phyloP scores from a whole-genome alignment of 148 eudicot genomes.

The Diospyros lotus region DNA sequence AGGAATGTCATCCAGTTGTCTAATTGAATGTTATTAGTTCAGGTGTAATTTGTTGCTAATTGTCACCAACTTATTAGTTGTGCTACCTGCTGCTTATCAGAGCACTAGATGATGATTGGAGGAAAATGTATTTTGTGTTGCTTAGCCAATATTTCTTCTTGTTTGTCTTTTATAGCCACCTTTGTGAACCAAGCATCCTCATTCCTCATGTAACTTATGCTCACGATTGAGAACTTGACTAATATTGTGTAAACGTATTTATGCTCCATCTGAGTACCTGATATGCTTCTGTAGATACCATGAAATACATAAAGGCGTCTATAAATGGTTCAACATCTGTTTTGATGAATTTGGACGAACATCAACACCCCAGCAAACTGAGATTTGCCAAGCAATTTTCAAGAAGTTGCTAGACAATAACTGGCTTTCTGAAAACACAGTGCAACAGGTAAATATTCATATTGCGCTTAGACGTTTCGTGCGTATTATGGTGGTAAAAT shows the following conservation, averaged over 20 bases:
- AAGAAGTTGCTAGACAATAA: slow-evolving; percentile 61
- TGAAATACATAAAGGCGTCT: slow-evolving; percentile 73
- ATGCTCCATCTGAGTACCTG: background rate
- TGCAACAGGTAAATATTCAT: slow-evolving; percentile 64
- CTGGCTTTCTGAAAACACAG: slow-evolving; percentile 75
- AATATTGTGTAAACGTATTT: background rate
- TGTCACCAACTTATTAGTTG: too few relatives aligned
- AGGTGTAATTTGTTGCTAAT: too few relatives aligned
- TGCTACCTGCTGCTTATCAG: too few relatives aligned
- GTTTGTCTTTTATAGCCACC: background rate
- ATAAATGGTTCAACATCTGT: slow-evolving; percentile 73
- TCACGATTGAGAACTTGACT: background rate
- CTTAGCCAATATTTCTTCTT: too few relatives aligned
- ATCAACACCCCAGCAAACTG: slow-evolving; percentile 77
- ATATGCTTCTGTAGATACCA: slow-evolving; percentile 48
- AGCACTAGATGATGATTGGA: background rate
- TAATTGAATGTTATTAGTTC: background rate
- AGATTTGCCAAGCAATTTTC: slow-evolving; percentile 76
- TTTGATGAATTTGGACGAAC: slow-evolving; percentile 89
- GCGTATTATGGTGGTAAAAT: background rate
- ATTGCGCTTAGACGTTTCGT: background rate
- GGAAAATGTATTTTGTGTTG: background rate
- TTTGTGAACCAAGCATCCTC: background rate
- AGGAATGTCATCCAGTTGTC: background rate
- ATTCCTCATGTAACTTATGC: background rate